Evolutionary conservation across 306 rosid genomes (phyloP), one percentile per base, ranked within the genome.

Genomic region (Neltuma alba): DNA sequence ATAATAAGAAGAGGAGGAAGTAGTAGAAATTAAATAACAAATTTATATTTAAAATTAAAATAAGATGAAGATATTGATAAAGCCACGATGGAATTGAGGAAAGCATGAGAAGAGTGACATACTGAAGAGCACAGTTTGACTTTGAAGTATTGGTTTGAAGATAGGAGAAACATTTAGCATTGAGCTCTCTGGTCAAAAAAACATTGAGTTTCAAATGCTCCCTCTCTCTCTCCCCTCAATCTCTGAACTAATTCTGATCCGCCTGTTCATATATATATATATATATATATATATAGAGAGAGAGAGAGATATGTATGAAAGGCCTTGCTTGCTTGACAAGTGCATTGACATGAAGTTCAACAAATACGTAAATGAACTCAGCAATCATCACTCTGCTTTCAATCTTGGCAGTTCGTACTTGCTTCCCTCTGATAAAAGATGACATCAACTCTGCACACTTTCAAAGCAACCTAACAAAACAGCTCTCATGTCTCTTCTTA

Each of bases 21-120:
- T n/a, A n/a, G n/a, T n/a, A n/a, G n/a, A n/a, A n/a, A n/a, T n/a
- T n/a, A n/a, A n/a, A n/a, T n/a, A n/a, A n/a, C n/a, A n/a, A n/a
- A n/a, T n/a, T n/a, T n/a, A n/a, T n/a, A n/a, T n/a, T n/a, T n/a
- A n/a, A n/a, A n/a, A n/a, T n/a, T n/a, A n/a, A n/a, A n/a, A n/a
- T n/a, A n/a, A n/a, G n/a, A n/a, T n/a, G n/a, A n/a, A n/a, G n/a
- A n/a, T n/a, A n/a, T n/a, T n/a, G n/a, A n/a, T n/a, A n/a, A n/a
- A n/a, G n/a, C n/a, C n/a, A n/a, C n/a, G n/a, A n/a, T n/a, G n/a
- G n/a, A n/a, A n/a, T n/a, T n/a, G 89, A 73, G 76, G 31, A 64
- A 60, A 71, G 82, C 84, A 86, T 76, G 71, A 71, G 44, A 82
- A 82, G 76, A 84, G 30, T 79, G 72, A 47, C 31, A 27, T 30